A percentile compares a stretch with the other conserved stretches of the same genome.
phyloP scores from a whole-genome alignment of 2,329 filamentous ascomycete genomes.

The Basipetospora chlamydospora region DNA sequence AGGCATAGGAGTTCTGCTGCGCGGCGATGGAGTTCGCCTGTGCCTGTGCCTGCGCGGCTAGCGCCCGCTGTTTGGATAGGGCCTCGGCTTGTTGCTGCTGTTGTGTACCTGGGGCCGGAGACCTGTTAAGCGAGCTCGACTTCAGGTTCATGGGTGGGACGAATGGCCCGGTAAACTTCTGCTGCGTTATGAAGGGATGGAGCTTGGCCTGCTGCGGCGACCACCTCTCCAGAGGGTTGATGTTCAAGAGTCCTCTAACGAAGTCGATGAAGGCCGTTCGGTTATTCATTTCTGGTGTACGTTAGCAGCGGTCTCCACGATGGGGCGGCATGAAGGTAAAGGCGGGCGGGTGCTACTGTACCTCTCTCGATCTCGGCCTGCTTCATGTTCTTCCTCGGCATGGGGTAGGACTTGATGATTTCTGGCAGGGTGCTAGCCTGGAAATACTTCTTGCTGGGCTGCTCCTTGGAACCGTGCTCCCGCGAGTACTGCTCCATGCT shows the following conservation, averaged over 20 bases:
- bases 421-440: conserved; percentile 85
- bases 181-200: conserved; percentile 96
- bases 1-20: conserved; percentile 29
- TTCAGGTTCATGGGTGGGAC: conserved; percentile 96
- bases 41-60: conserved; percentile 54
- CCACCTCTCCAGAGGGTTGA: conserved; percentile 94
- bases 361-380: conserved; percentile 90
- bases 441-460: conserved; percentile 99
- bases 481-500: conserved; percentile 96
- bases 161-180: conserved; percentile 92
- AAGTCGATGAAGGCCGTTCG: conserved; percentile 96
- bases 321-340: neutral
- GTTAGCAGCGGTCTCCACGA: neutral
- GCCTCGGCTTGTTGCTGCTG: conserved; percentile 94
- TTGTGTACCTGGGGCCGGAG: conserved; percentile 82
- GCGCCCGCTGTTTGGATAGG: conserved; percentile 78
- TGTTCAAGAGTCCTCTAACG: conserved; percentile 79
- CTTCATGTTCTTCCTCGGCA: conserved; percentile 99
- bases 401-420: conserved; percentile 94
- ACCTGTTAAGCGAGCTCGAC: conserved; percentile 68
- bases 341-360: conserved; percentile 23
- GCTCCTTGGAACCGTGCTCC: conserved; percentile 92
- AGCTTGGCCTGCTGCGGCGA: conserved; percentile 94
- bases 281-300: conserved; percentile 98
- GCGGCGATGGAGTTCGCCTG: conserved; percentile 33